Conservation (phyloP, 2,329 filamentous ascomycete species). For the Colletotrichum spinosum region DNA sequence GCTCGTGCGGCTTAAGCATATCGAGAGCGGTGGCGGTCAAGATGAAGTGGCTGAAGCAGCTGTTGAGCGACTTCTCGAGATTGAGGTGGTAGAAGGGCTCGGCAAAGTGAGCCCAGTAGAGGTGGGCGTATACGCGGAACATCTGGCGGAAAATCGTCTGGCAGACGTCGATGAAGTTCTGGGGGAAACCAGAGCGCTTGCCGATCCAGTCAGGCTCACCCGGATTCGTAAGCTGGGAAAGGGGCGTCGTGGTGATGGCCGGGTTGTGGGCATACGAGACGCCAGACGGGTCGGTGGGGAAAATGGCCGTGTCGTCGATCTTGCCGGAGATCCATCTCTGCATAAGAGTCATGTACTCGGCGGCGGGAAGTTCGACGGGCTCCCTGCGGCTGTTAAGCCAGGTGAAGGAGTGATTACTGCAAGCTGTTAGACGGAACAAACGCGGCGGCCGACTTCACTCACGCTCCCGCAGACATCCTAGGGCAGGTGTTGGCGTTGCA, state of each 20-base stretch:
- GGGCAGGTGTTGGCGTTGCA: constrained; percentile 89
- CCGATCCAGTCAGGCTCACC: constrained; percentile 83
- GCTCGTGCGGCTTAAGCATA: constrained; percentile 87
- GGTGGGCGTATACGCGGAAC: constrained; percentile 97
- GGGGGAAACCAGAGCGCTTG: constrained; percentile 91
- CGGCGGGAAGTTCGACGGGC: constrained; percentile 91
- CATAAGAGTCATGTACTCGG: constrained; percentile 94
- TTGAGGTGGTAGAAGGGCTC: constrained; percentile 88
- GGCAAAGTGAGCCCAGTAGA: constrained; percentile 96
- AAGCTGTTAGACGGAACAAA: constrained; percentile 2
- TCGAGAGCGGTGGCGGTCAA: constrained; percentile 83
- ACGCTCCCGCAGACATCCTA: constrained; percentile 94
- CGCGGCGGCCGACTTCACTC: constrained; percentile 56
- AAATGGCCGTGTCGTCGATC: constrained; percentile 89
- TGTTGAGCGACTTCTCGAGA: constrained; percentile 84
- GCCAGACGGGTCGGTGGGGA: constrained; percentile 84
- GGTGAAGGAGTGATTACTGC: constrained; percentile 90
- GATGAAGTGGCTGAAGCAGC: constrained; percentile 88
- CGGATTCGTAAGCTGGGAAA: constrained; percentile 71
- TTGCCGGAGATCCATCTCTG: constrained; percentile 98
- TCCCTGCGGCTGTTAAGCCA: constrained; percentile 92
- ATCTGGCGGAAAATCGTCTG: constrained; percentile 97
- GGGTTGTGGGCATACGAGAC: constrained; percentile 75
- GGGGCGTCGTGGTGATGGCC: constrained; percentile 66
- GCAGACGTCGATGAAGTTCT: constrained; percentile 89